Evolutionary conservation across 225 moss, liverwort and hornwort species (phyloP).

Genomic region (Lunularia cruciata): DNA sequence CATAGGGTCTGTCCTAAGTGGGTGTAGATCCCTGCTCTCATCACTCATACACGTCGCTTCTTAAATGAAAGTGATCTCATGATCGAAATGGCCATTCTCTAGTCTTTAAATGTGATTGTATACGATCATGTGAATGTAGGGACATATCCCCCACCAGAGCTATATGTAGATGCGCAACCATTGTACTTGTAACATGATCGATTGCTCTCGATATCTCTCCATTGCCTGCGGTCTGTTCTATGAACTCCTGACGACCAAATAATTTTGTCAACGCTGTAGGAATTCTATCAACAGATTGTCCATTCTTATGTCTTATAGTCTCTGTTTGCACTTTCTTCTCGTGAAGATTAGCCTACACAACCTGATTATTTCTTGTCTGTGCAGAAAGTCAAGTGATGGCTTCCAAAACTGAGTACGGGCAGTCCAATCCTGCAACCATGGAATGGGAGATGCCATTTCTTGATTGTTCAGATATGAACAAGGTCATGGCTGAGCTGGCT

Average conservation of each 20-base stretch:
- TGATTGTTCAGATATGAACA: conserved; percentile 2
- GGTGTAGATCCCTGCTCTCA: neutral
- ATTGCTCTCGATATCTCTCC: neutral
- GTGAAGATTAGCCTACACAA: too few species aligned
- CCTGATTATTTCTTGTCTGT: too few species aligned
- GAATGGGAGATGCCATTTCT: neutral
- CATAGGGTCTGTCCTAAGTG: neutral
- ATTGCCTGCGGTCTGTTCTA: neutral
- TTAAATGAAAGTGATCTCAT: neutral
- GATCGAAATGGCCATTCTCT: neutral
- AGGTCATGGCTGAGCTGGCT: conserved; percentile 8
- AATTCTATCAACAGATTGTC: too few species aligned
- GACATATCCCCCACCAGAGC: neutral
- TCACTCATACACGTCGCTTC: neutral
- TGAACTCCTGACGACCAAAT: neutral
- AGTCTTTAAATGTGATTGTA: neutral
- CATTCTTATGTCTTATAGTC: too few species aligned
- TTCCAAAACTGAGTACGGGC: neutral
- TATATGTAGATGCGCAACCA: neutral
- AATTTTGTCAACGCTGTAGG: too few species aligned
- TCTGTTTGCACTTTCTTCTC: too few species aligned
- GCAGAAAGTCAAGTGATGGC: neutral
- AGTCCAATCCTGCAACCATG: neutral
- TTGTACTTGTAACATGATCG: neutral
- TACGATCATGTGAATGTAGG: neutral